Evolutionary conservation across 768 basidiomycete species (phyloP).

Genomic region (Sistotremastrum niveocremeum): DNA sequence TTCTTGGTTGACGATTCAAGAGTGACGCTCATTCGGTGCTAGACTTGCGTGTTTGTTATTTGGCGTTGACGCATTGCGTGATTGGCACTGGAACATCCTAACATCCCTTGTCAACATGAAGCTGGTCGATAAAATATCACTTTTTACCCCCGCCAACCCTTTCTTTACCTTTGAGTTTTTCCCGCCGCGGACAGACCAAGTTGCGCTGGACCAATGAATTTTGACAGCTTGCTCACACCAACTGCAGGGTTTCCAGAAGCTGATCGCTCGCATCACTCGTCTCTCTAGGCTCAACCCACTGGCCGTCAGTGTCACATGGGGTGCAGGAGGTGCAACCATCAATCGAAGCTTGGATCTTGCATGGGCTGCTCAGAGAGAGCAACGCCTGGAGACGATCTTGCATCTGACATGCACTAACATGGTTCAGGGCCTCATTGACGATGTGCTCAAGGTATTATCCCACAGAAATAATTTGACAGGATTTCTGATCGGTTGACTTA

Average conservation of each 20-base stretch:
- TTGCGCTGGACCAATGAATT: conserved; percentile 13
- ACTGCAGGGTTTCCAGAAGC: conserved; percentile 77
- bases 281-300: conserved; percentile 65
- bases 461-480: conserved; percentile 1
- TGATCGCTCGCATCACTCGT: conserved; percentile 76
- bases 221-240: conserved; percentile 1
- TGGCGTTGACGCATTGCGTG: too few species aligned
- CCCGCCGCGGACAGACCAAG: conserved; percentile 88
- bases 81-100: too few species aligned
- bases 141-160: conserved; percentile 30
- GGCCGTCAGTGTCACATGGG: conserved; percentile 93
- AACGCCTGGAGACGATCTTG: conserved; percentile 76
- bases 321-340: conserved; percentile 87
- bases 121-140: conserved; percentile 53
- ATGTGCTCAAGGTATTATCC: conserved; percentile 58
- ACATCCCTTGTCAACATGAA: conserved; percentile 35
- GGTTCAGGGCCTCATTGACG: conserved; percentile 76
- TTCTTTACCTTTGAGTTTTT: conserved; percentile 97
- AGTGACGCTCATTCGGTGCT: too few species aligned
- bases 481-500: conserved; percentile 1
- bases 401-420: conserved; percentile 98
- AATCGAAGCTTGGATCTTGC: conserved; percentile 83
- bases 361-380: conserved; percentile 53
- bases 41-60: too few species aligned
- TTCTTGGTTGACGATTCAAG: too few species aligned